Base-by-base conservation (phyloP, 2,329 filamentous ascomycete species). In the Coleophoma eucalyptorum region DNA sequence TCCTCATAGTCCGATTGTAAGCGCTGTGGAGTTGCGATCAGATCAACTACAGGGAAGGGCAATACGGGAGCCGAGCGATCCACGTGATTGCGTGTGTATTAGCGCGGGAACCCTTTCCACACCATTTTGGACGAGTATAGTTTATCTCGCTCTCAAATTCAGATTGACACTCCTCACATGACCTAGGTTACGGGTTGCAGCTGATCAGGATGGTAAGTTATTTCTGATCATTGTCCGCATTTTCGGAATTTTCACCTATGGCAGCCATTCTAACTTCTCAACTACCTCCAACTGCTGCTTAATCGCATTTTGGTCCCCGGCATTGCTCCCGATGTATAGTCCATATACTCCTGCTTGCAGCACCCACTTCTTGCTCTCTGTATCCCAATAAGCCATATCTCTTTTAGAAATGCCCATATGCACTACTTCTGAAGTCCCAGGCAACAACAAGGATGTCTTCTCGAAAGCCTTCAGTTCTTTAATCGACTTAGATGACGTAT, bases 391-490 rank as follows among this genome's bases (percentile, higher is more conserved):
- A 6, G 42, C 42, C 18, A 44, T 15, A 10, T 44, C 42, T 26
- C 42, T 26, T 31, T 18, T 11, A 5, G 26, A 16, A 26, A 44
- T n/a, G 7, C 7, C 7, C n/a, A 44, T 33, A 6, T n/a, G 19
- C 3, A 44, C 15, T 26, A n/a, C n/a, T 31, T 44, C 42, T 13
- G 20, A 31, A 26, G 20, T 20, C 10, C n/a, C 42, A 32, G 42
- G 20, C 15, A 31, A 8, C 42, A 44, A 16, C 7, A 44, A 18
- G 5, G 42, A 33, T 15, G 42, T 44, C 70, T 89, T 90, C 48
- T 72, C 63, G 57, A 84, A 86, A 2, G 78, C 81, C 67, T 83
- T 83, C 46, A 86, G 72, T 63, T 86, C 81, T 59, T 84, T 83
- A 13, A 75, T 58, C 0, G 82, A n/a, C 74, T 73, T 7, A 73